A percentile compares a stretch with the other conserved stretches of the same genome.
Evolutionary conservation across 1,284 basidiomycete species (phyloP).

Genomic region (Coniophora puteana): DNA sequence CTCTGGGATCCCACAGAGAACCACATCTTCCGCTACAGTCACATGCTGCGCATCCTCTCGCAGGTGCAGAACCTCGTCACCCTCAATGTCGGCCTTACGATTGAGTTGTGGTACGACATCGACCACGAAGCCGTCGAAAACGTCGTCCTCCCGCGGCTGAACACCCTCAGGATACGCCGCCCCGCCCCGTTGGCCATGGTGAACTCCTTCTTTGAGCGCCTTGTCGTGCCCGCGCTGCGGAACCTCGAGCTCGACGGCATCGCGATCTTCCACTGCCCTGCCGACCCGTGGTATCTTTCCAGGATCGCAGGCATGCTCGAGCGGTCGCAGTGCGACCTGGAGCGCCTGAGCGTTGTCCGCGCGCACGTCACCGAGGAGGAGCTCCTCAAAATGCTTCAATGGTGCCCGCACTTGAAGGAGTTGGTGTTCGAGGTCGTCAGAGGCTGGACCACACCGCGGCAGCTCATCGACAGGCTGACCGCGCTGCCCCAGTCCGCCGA

Average conservation of each 20-base stretch:
- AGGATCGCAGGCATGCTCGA: not conserved
- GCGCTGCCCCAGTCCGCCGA: too few relatives aligned
- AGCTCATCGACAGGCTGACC: too few relatives aligned
- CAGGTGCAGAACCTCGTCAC: constrained; percentile 17
- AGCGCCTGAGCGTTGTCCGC: not conserved
- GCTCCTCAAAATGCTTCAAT: not conserved
- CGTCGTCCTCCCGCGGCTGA: constrained; percentile 17
- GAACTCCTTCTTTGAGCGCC: not conserved
- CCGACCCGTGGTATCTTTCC: not conserved
- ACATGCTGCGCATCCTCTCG: constrained; percentile 15
- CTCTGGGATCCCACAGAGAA: too few relatives aligned
- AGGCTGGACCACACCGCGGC: too few relatives aligned
- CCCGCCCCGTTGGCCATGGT: too few relatives aligned
- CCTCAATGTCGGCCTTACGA: constrained; percentile 21
- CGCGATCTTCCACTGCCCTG: not conserved
- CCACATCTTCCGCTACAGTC: constrained; percentile 22
- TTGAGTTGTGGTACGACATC: too few relatives aligned
- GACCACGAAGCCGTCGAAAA: constrained; percentile 12
- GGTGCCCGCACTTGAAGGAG: not conserved
- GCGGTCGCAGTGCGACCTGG: not conserved
- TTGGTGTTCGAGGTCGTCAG: not conserved
- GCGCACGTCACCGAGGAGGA: not conserved
- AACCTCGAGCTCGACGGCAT: not conserved
- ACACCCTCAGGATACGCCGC: constrained; percentile 20
- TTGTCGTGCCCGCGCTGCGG: not conserved